Base-by-base conservation (phyloP, 257 asterid species). In the Echites panduratus region DNA sequence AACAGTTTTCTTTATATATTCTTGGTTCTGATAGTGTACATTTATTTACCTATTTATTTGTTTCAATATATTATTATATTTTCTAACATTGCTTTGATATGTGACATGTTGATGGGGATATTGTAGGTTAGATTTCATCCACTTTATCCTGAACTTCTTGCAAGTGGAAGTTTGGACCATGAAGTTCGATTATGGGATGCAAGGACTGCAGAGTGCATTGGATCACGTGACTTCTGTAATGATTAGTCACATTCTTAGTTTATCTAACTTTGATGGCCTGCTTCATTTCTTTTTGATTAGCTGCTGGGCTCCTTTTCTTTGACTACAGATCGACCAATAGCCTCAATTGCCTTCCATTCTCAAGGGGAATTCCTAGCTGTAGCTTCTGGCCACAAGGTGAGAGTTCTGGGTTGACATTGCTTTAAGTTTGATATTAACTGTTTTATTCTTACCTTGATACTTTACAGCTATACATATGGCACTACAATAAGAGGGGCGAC, bases 361-460 rank as follows among this genome's bases (percentile, higher is more conserved):
- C 93, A 86, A 77, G 99, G 99, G 70, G 98, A 94, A 74, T 80
- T 91, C 76, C 81, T 94, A 75, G 99, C 99, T 72, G 99, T 94
- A 66, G 99, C 99, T 69, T 91, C 99, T 70, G 99, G 99, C 75
- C 99, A 89, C 83, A 94, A 94, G 98, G 99, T 94, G 69, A 80
- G 85, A 73, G 75, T 75, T 81, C 54, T 83, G 61, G 54, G 73
- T 53, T 69, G 6, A 45, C 65, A 73, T 74, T 38, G 49, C 45
- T 54, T 41, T 70, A 75, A 70, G 62, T 62, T 76, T 20, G 71
- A 58, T 65, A 75, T 75, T 57, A 72, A 65, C 40, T 68, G n/a
- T n/a, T 56, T 76, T 73, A 72, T 47, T 79, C 70, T 73, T 81
- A 81, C 69, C 79, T 75, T 75, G 48, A 81, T 76, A 76, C 20